Evolutionary conservation across 129 eudicot species (phyloP), one percentile per base, ranked within the genome.

Genomic region (Arctium minus): DNA sequence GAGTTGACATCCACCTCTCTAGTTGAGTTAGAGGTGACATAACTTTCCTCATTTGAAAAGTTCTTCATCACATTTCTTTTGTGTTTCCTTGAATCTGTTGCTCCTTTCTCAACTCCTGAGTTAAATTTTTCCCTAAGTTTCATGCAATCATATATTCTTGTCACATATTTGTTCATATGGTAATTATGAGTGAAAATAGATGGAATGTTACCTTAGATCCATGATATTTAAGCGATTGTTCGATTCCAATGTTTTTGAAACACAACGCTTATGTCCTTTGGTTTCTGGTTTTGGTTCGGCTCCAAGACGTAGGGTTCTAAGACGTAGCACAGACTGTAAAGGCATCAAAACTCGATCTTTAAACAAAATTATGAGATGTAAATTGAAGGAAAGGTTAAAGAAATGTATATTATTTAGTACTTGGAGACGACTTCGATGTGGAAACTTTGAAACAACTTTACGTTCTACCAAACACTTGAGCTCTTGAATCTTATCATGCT

Each of bases 351-450:
- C 29, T 18, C 6, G 3, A 4, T 32, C 7, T 29, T 31, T 35
- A 32, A 84, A 67, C 12, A 27, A 38, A 78, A 30, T 18, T 5
- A 71, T 42, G 4, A 84, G 0, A 46, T 73, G 36, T 31, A 33
- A 11, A 42, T 22, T 35, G 9, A 60, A 62, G 27, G 3, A 9
- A 71, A 42, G 13, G 74, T 64, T 33, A 50, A 53, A 27, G 48
- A 73, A 39, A 78, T 78, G 48, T 22, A 39, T 78, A 35, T 7
- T 68, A 18, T 4, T 50, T 60, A 48, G 38, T 74, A 92, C 98
- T 85, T 92, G 89, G 71, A 95, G 86, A 17, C 90, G 97, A n/a
- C 90, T 93, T 56, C 89, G 85, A 11, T 95, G 94, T 36, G 92
- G 80, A 80, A 95, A 95, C 38, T 81, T 86, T 22, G 98, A 88